A percentile compares a stretch with the other conserved stretches of the same genome.
Conservation (phyloP, 495 filamentous ascomycete species). For the Penicillium paxilli region DNA sequence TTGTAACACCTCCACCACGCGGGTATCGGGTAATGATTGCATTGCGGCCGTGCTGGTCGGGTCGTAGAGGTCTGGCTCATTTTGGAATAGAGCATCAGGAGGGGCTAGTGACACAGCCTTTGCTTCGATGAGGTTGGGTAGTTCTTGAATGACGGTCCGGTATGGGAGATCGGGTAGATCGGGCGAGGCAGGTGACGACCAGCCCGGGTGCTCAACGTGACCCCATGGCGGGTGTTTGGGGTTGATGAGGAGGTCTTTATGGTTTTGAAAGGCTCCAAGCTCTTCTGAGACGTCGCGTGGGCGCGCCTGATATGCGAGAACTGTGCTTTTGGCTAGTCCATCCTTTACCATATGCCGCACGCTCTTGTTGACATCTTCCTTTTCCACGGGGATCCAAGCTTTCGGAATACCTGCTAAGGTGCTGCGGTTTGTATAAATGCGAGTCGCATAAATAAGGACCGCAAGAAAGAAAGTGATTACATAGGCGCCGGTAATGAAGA, state of each 20-base stretch:
- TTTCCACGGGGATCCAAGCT: conserved; percentile 76
- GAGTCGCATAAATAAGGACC: conserved; percentile 74
- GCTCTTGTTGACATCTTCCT: conserved; percentile 66
- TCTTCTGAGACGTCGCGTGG: conserved; percentile 56
- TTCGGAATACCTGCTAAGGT: conserved; percentile 82
- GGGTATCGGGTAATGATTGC: conserved; percentile 50
- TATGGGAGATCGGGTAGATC: conserved; percentile 82
- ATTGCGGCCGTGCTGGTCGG: conserved; percentile 22
- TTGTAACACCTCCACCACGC: conserved; percentile 68
- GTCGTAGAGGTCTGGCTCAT: conserved; percentile 29
- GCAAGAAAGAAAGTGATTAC: conserved; percentile 71
- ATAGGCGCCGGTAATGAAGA: conserved; percentile 79
- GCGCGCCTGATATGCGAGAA: conserved; percentile 74
- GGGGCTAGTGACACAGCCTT: conserved; percentile 84
- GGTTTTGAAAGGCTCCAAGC: conserved; percentile 27
- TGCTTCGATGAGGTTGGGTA: conserved; percentile 90
- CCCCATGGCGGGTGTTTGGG: conserved; percentile 67
- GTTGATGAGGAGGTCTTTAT: conserved; percentile 34
- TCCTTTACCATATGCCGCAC: conserved; percentile 74
- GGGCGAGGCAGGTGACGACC: conserved; percentile 73
- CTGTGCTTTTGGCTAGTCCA: conserved; percentile 69
- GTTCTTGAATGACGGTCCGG: conserved; percentile 74
- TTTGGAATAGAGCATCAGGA: conserved; percentile 46
- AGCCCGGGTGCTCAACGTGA: conserved; percentile 79
- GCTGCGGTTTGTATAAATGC: conserved; percentile 85